Base-by-base conservation (phyloP, 805 yeast species). In the Lachancea waltii region DNA sequence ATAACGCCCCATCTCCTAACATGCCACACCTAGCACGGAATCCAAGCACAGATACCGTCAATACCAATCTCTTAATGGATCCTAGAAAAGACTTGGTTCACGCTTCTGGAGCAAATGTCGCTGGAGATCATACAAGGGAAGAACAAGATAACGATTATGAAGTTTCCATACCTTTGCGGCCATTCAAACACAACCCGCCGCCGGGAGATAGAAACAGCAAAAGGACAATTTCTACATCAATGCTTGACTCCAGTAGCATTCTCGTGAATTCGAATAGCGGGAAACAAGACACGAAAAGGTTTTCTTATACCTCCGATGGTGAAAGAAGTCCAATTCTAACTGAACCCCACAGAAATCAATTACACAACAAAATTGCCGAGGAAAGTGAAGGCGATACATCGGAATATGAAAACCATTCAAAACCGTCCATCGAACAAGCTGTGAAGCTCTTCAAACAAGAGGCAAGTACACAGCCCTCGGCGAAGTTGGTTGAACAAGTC, bases 361-460 rank as follows among this genome's bases (percentile, higher is more conserved):
- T 30, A 11, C 35, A 42, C 17, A 36, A 27, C 17, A 28, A 23
- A 30, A 35, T 30, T 9, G 26, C 9, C 2, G 45, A 42, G 21
- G 36, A 14, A 24, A 34, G 20, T 16, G 40, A 26, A 3, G 38
- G 15, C 4, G 30, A 23, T 4, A 30, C 29, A 26, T 30, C 15
- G 11, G 42, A 32, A 10, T 41, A 45, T 30, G 40, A 43, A 14
- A 43, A 42, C 7, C 41, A 48, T 5, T 28, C 43, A 11, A 54
- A 46, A 20, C 55, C 56, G 8, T 45, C 46, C 23, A 46, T 56
- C 15, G 59, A 51, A 22, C 51, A 54, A 25, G 61, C 61, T 5
- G 58, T 51, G 1, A 38, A 45, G 25, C 33, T 47, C 4, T 40
- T 54, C 20, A 51, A 43, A 36, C 38, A 40, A 16, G 57, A 54